These are phyloP conservation scores for Myriosclerotinia curreyana DNA, from an alignment of 2,329 filamentous ascomycete genomes.

Conservation along the genomic window DNA sequence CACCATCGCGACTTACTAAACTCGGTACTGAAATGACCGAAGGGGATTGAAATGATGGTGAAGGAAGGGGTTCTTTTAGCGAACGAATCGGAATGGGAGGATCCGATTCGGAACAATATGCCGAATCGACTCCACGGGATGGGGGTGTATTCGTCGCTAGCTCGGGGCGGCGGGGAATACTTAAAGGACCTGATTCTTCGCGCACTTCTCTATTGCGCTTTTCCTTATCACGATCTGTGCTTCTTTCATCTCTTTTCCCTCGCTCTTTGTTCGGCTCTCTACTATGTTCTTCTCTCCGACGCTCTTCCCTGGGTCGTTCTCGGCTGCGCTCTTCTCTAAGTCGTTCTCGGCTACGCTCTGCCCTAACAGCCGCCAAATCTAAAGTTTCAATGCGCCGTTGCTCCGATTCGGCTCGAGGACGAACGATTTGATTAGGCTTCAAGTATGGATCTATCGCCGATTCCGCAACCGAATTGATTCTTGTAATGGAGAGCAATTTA, in stretches of 20 bases:
- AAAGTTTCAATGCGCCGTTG: constrained; percentile 7
- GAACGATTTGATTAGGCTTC: constrained; percentile 25
- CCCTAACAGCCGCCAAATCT: constrained; percentile 7
- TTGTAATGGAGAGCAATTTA: not conserved
- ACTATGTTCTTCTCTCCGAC: not conserved
- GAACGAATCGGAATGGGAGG: constrained; percentile 26
- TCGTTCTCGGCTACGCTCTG: constrained; percentile 6
- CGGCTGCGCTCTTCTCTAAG: constrained; percentile 6
- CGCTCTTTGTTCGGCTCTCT: constrained; percentile 2
- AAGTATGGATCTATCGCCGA: constrained; percentile 15
- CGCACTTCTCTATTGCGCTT: not conserved
- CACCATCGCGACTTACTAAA: constrained; percentile 10
- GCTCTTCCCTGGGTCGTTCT: not conserved
- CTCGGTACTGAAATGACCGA: constrained; percentile 18
- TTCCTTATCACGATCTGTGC: not conserved
- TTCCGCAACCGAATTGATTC: constrained; percentile 22
- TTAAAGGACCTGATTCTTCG: constrained; percentile 4
- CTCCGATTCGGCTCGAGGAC: constrained; percentile 2
- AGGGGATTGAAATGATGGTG: constrained; percentile 21
- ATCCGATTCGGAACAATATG: constrained; percentile 38
- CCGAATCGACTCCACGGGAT: constrained; percentile 38
- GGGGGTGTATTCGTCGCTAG: constrained; percentile 30
- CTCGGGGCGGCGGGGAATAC: constrained; percentile 23
- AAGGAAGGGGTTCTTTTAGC: constrained; percentile 21
- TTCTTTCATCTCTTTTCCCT: not conserved